These are phyloP conservation scores for Podaxis sp. DNA, from an alignment of 768 basidiomycete species.

Conservation along the genomic window DNA sequence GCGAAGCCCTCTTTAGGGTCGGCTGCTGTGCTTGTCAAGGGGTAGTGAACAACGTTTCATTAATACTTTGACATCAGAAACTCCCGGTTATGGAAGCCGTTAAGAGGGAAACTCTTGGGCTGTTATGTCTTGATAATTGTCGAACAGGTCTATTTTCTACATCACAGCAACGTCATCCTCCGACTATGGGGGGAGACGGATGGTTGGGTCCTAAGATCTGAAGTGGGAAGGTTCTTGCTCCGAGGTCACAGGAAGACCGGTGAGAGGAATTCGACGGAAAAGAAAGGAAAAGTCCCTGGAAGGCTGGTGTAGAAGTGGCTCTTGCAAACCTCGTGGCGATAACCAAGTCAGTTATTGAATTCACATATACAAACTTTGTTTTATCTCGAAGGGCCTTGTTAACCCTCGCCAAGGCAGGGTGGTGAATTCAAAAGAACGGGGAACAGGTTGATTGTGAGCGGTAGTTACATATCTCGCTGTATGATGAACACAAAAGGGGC, in stretches of 20 bases:
- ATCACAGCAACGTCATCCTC: slow-evolving; percentile 4
- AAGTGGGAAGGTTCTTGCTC: slow-evolving; percentile 9
- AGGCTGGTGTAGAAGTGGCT: slow-evolving; percentile 8
- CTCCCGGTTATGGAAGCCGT: neutral
- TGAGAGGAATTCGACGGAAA: slow-evolving; percentile 12
- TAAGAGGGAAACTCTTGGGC: neutral
- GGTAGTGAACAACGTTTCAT: neutral
- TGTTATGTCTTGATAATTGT: neutral
- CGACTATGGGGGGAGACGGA: slow-evolving; percentile 3
- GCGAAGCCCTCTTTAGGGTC: neutral
- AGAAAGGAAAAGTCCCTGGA: slow-evolving; percentile 7
- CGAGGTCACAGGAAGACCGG: slow-evolving; percentile 11
- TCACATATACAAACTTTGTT: neutral
- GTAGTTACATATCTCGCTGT: neutral
- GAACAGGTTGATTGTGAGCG: neutral
- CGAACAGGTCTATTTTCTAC: neutral
- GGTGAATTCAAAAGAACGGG: neutral
- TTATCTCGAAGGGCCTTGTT: neutral
- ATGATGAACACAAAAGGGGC: neutral
- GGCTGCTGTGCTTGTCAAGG: neutral
- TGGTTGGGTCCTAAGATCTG: neutral
- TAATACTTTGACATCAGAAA: slow-evolving; percentile 6
- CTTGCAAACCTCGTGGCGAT: neutral
- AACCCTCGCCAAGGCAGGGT: neutral
- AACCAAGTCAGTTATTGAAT: neutral